A percentile compares a stretch with the other conserved stretches of the same genome.
Conservation (phyloP, 2,329 filamentous ascomycete species). For the Botryotinia globosa region DNA sequence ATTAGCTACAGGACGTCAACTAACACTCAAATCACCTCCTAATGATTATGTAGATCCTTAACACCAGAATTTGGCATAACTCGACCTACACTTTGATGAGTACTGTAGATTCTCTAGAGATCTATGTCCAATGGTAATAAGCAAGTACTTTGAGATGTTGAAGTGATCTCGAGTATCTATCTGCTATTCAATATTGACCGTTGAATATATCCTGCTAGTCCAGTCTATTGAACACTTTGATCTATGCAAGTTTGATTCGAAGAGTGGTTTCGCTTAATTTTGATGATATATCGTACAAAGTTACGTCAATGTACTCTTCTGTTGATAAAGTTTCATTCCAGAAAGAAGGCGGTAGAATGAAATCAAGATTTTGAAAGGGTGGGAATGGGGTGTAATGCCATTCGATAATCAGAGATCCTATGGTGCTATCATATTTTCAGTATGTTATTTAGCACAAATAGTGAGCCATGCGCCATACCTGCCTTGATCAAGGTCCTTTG, state of each 20-base stretch:
- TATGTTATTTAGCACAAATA: not conserved
- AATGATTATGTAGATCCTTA: not conserved
- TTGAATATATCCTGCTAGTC: not conserved
- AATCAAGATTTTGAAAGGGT: not conserved
- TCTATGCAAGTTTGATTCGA: not conserved
- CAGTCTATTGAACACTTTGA: not conserved
- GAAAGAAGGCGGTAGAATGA: not conserved
- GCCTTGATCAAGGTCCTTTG: not conserved
- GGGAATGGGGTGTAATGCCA: not conserved
- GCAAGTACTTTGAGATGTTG: not conserved
- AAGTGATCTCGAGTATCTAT: not conserved
- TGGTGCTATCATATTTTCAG: not conserved
- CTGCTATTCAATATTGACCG: fast-evolving
- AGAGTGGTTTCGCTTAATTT: not conserved
- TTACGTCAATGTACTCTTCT: not conserved
- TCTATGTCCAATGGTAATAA: not conserved
- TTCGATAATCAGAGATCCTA: not conserved
- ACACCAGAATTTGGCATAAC: not conserved
- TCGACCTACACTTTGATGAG: not conserved
- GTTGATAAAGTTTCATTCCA: fast-evolving
- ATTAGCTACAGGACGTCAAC: not conserved
- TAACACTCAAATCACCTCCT: not conserved
- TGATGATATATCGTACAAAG: not conserved
- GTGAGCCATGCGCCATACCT: not conserved
- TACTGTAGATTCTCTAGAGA: not conserved